A percentile compares a stretch with the other conserved stretches of the same genome.
Conservation (phyloP, 805 yeast species). For the Candida anglica region DNA sequence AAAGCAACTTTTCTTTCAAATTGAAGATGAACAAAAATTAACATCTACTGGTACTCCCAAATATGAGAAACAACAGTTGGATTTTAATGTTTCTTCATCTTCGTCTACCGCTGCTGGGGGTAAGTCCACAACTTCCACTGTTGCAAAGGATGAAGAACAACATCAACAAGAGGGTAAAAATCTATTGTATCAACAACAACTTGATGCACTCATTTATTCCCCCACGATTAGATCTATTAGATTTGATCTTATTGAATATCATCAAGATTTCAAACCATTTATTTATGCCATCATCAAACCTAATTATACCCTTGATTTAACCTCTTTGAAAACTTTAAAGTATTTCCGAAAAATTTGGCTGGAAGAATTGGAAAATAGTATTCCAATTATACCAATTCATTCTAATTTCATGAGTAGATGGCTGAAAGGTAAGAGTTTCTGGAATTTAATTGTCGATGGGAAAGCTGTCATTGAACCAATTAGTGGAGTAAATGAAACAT, state of each 20-base stretch:
- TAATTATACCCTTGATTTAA: constrained; percentile 32
- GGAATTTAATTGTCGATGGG: constrained; percentile 72
- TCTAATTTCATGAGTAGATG: constrained; percentile 42
- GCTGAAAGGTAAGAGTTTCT: constrained; percentile 46
- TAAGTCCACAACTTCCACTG: background rate
- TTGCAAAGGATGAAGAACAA: constrained; percentile 5
- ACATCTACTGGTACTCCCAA: constrained; percentile 10
- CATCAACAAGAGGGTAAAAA: constrained; percentile 3
- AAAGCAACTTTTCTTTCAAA: constrained; percentile 53
- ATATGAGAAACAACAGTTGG: constrained; percentile 1
- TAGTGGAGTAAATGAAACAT: constrained; percentile 74
- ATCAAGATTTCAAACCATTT: constrained; percentile 41
- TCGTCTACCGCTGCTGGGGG: background rate
- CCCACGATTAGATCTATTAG: constrained; percentile 36
- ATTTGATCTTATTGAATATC: constrained; percentile 41
- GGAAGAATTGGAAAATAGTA: constrained; percentile 68
- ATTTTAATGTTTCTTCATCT: background rate
- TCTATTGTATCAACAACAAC: constrained; percentile 11
- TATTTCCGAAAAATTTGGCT: constrained; percentile 61
- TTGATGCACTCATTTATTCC: constrained; percentile 23
- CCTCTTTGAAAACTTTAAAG: constrained; percentile 45
- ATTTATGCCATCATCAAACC: constrained; percentile 28
- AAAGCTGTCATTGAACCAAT: constrained; percentile 82
- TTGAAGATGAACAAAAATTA: constrained; percentile 40
- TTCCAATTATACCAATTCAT: constrained; percentile 45